Percentiles rank a stretch among this genome's conserved stretches.
Evolutionary conservation across 2,329 filamentous ascomycete genomes (phyloP).

Genomic region (Chaetoscypha palmicola): DNA sequence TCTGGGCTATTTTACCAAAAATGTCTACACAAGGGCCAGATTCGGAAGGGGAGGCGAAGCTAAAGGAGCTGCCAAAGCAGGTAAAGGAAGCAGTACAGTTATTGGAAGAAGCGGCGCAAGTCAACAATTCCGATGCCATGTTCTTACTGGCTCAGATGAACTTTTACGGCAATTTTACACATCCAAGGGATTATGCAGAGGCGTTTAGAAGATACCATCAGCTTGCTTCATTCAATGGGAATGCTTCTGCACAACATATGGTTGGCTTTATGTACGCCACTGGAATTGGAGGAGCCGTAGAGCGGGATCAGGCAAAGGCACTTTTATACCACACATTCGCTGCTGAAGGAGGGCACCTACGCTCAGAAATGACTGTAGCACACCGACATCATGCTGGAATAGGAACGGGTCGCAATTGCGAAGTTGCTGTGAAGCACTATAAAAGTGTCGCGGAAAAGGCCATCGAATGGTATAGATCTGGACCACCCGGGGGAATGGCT

Average conservation of each 20-base stretch:
- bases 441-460: conserved; percentile 91
- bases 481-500: conserved; percentile 78
- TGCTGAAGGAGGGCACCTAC: conserved; percentile 71
- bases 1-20: conserved; percentile 53
- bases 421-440: conserved; percentile 80
- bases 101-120: conserved; percentile 49
- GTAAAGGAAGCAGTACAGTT: conserved; percentile 52
- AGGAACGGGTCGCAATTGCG: conserved; percentile 77
- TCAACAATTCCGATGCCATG: conserved; percentile 68
- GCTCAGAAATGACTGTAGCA: conserved; percentile 88
- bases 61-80: conserved; percentile 40
- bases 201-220: conserved; percentile 78
- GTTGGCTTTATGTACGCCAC: conserved; percentile 93
- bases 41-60: conserved; percentile 13
- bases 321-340: conserved; percentile 93
- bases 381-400: conserved; percentile 83
- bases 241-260: conserved; percentile 93
- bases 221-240: conserved; percentile 70
- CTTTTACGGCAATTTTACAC: conserved; percentile 89
- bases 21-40: conserved; percentile 58
- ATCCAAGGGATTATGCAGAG: conserved; percentile 71
- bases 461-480: conserved; percentile 78
- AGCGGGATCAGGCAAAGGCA: conserved; percentile 82
- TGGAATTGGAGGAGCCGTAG: conserved; percentile 73
- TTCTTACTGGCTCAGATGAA: conserved; percentile 90